Evolutionary conservation across 1,139 yeast genomes (phyloP), one percentile per base, ranked within the genome.

Genomic region (Candida mesenterica): DNA sequence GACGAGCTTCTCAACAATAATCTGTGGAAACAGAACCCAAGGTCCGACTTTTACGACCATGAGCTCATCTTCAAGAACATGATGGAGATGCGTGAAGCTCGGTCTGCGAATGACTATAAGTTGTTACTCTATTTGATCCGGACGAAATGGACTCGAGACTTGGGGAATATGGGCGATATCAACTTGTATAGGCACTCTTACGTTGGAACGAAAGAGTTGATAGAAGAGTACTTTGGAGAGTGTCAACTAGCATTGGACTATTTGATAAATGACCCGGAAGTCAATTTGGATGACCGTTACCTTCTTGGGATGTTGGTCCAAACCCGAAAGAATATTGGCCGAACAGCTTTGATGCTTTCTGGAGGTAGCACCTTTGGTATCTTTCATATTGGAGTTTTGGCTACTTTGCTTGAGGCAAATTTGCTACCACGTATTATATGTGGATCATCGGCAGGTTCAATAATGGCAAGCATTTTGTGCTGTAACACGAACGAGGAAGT

Each of bases 311-410:
- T 87, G 73, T 66, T 92, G 31, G 77, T 86, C 24, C 96, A 90
- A 55, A 88, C 97, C 0, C 69, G 97, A 42, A 85, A 86, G 55
- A 87, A 90, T 47, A 87, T 87, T 39, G 99, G 99, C 1, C 69
- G 96, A 38, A 90, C 97, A 0, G 98, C 97, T 0, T 65, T 92
- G 32, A 88, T 94, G 20, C 71, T 92, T 34, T 83, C 95, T 32
- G 99, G 99, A 1, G 99, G 99, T 1, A 90, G 96, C 10, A 85
- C 96, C 3, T 85, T 92, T 64, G 98, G 97, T 0, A 66, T 90
- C 34, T 79, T 90, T 45, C 98, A 92, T 48, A 84, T 89, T 38
- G 99, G 99, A 0, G 97, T 92, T 0, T 66, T 90, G 36, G 78
- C 89, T 5, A 85, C 94, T 5, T 68, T 92, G 28, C 63, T 83